A percentile compares a stretch with the other conserved stretches of the same genome.
phyloP scores from a whole-genome alignment of 768 basidiomycete genomes.

The Glaciozyma antarctica region DNA sequence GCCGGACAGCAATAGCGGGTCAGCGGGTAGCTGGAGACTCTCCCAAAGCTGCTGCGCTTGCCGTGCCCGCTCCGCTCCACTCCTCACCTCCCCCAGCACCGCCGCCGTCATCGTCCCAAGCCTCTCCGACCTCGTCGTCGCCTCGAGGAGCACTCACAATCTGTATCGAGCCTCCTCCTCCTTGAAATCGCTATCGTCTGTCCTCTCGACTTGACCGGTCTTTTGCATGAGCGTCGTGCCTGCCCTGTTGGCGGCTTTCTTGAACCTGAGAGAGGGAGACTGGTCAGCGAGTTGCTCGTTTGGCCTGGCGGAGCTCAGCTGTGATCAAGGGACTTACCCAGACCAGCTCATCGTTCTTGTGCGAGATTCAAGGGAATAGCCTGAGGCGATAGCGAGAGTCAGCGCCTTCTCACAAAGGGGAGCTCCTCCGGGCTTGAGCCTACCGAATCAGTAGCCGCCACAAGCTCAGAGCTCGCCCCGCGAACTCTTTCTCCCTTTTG shows the following conservation, averaged over 20 bases:
- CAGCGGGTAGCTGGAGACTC: too few relatives aligned
- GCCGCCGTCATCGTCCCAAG: background rate
- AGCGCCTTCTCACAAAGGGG: too few relatives aligned
- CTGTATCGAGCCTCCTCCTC: slow-evolving; percentile 85
- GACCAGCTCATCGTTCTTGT: background rate
- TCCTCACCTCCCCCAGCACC: background rate
- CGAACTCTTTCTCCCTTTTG: too few relatives aligned
- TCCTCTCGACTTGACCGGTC: slow-evolving; percentile 93
- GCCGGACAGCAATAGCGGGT: too few relatives aligned
- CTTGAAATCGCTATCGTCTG: slow-evolving; percentile 85
- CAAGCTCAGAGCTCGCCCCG: too few relatives aligned
- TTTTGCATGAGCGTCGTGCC: slow-evolving; percentile 97
- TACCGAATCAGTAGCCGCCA: too few relatives aligned
- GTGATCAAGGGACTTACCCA: background rate
- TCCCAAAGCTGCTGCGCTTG: too few relatives aligned
- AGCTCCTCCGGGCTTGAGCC: too few relatives aligned
- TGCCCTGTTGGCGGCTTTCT: slow-evolving; percentile 83
- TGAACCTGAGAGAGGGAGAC: slow-evolving; percentile 49
- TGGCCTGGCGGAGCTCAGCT: background rate
- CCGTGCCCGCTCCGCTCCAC: background rate
- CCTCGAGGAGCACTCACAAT: slow-evolving; percentile 50
- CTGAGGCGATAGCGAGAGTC: too few relatives aligned
- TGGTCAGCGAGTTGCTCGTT: background rate
- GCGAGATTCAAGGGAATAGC: too few relatives aligned
- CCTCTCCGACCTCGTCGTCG: background rate